A percentile compares a stretch with the other conserved stretches of the same genome.
phyloP scores from a whole-genome alignment of 495 filamentous ascomycete genomes.

The Tuber melanosporum region DNA sequence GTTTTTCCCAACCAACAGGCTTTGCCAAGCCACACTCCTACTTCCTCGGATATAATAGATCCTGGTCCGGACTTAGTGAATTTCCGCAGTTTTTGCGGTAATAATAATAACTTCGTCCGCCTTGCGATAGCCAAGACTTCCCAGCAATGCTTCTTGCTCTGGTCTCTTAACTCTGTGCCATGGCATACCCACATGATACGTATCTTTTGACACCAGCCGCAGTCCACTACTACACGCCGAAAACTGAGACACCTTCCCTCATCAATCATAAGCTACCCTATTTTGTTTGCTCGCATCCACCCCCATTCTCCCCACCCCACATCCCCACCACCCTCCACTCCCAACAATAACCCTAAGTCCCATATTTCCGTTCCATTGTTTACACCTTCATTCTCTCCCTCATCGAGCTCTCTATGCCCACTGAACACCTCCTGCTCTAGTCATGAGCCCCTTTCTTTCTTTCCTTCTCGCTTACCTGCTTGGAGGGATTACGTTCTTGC shows the following conservation, averaged over 20 bases:
- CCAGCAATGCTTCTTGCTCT: background rate
- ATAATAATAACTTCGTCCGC: too few relatives aligned
- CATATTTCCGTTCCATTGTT: background rate
- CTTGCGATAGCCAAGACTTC: background rate
- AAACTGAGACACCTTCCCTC: background rate
- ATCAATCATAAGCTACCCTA: background rate
- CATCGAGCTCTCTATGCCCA: slow-evolving; percentile 22
- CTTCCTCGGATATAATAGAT: too few relatives aligned
- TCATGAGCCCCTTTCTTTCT: slow-evolving; percentile 61
- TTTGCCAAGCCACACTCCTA: too few relatives aligned
- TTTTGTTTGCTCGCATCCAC: slow-evolving; percentile 5
- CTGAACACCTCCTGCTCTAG: slow-evolving; percentile 25
- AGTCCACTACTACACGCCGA: background rate
- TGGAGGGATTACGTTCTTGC: slow-evolving; percentile 86
- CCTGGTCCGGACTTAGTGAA: too few relatives aligned
- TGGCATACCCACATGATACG: background rate
- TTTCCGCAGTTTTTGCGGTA: too few relatives aligned
- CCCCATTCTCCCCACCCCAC: slow-evolving; percentile 22
- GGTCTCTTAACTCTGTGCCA: background rate
- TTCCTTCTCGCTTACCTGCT: slow-evolving; percentile 74
- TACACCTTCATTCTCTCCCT: slow-evolving; percentile 11
- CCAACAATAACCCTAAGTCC: background rate
- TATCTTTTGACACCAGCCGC: slow-evolving; percentile 4
- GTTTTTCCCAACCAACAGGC: too few relatives aligned
- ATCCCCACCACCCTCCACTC: slow-evolving; percentile 19